Percentiles rank a stretch among this genome's conserved stretches.
phyloP scores from a whole-genome alignment of 176 grass and related monocot species.

The Typha latifolia region DNA sequence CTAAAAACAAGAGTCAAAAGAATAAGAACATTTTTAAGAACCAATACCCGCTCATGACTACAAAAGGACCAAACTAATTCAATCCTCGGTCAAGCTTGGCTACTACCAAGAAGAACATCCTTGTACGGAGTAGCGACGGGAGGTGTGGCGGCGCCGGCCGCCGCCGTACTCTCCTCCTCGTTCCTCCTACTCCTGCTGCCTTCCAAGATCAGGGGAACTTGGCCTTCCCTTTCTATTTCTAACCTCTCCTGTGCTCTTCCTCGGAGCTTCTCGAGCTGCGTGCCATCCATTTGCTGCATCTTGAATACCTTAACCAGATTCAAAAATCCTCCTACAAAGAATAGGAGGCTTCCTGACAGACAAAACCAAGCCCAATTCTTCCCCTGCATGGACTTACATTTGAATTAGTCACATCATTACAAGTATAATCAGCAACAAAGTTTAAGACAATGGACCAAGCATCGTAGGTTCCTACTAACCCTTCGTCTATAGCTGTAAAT shows the following conservation, averaged over 20 bases:
- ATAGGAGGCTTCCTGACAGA: constrained; percentile 50
- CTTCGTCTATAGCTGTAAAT: too few species aligned
- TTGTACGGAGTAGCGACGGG: constrained; percentile 33
- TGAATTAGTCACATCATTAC: not conserved
- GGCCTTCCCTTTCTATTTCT: constrained; percentile 42
- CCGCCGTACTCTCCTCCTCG: not conserved
- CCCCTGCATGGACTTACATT: constrained; percentile 28
- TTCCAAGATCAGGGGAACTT: constrained; percentile 75
- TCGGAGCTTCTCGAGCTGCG: constrained; percentile 62
- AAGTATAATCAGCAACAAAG: not conserved
- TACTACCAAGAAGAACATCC: constrained; percentile 51
- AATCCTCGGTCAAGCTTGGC: constrained; percentile 13
- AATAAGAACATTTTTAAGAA: too few species aligned
- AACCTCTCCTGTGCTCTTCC: constrained; percentile 57
- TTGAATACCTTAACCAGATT: constrained; percentile 90
- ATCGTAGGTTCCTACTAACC: too few species aligned
- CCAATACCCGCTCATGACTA: too few species aligned
- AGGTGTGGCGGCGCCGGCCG: not conserved
- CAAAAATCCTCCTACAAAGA: constrained; percentile 41
- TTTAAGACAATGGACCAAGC: too few species aligned
- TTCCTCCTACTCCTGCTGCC: constrained; percentile 11
- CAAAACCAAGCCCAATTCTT: constrained; percentile 51
- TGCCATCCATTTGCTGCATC: constrained; percentile 67
- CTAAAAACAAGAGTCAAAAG: too few species aligned
- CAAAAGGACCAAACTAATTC: too few species aligned